Conservation (phyloP, 140 eudicot genomes). For the Ambrosia hybrid region DNA sequence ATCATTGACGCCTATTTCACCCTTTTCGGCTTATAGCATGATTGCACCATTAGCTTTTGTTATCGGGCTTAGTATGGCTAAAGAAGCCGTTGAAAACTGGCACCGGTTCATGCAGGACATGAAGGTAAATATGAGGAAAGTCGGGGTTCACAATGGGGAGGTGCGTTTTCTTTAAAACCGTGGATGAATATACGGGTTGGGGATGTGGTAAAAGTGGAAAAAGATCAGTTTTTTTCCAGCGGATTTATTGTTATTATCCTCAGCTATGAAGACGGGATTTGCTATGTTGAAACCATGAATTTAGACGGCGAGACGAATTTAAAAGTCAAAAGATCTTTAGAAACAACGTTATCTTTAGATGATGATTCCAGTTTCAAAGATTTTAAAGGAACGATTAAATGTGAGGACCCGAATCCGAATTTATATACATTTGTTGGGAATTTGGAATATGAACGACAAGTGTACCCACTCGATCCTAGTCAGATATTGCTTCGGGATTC, state of each 20-base stretch:
- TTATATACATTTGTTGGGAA: slow-evolving; percentile 90
- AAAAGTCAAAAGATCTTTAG: slow-evolving; percentile 81
- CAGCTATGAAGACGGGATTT: slow-evolving; percentile 95
- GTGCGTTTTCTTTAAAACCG: not conserved
- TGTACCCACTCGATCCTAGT: slow-evolving; percentile 75
- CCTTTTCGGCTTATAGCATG: slow-evolving; percentile 77
- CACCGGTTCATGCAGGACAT: slow-evolving; percentile 87
- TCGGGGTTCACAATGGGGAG: slow-evolving; percentile 47
- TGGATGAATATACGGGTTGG: no score
- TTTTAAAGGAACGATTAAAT: slow-evolving; percentile 60
- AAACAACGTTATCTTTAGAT: slow-evolving; percentile 62
- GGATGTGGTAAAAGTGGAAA: slow-evolving; percentile 45
- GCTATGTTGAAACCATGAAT: slow-evolving; percentile 97
- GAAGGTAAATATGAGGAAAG: slow-evolving; percentile 88
- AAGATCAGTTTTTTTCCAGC: slow-evolving; percentile 93
- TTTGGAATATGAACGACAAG: slow-evolving; percentile 66
- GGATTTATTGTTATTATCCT: slow-evolving; percentile 74
- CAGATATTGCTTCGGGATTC: slow-evolving; percentile 91
- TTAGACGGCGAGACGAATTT: slow-evolving; percentile 94
- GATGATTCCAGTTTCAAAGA: slow-evolving; percentile 61
- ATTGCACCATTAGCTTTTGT: slow-evolving; percentile 86
- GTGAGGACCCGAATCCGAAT: slow-evolving; percentile 86
- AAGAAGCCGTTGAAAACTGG: slow-evolving; percentile 88
- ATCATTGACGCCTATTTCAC: slow-evolving; percentile 76
- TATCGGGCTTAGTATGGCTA: slow-evolving; percentile 90